phyloP scores from a whole-genome alignment of 495 filamentous ascomycete species.

The Staphylotrichum tortipilum region DNA sequence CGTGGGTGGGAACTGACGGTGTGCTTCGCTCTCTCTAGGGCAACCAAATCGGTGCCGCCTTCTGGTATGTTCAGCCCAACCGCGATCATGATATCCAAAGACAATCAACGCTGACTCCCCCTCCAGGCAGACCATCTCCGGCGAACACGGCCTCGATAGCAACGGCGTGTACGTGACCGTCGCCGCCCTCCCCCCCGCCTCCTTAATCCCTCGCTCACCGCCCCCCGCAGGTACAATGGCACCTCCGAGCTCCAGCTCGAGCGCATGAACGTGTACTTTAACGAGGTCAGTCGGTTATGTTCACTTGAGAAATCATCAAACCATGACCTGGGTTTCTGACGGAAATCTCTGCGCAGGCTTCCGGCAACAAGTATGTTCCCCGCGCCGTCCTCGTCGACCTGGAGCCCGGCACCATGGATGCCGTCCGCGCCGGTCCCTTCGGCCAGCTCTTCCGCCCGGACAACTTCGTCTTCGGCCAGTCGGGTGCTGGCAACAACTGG shows the following conservation, averaged over 20 bases:
- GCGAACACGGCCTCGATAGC: constrained; percentile 97
- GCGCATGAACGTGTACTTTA: constrained; percentile 99
- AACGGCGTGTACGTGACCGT: constrained; percentile 54
- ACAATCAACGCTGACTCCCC: constrained; percentile 11
- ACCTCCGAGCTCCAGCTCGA: constrained; percentile 97
- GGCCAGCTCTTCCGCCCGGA: constrained; percentile 99
- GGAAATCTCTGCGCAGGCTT: constrained; percentile 50
- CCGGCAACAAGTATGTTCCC: constrained; percentile 96
- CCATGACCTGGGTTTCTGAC: not conserved
- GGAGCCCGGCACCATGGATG: constrained; percentile 98
- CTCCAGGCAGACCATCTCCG: constrained; percentile 76
- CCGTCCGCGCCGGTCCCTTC: constrained; percentile 97
- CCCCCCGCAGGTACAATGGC: constrained; percentile 82
- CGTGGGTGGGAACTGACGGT: too few species aligned
- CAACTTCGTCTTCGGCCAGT: constrained; percentile 99
- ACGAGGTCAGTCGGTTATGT: constrained; percentile 61
- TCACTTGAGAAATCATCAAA: too few species aligned
- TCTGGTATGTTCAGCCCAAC: constrained; percentile 53
- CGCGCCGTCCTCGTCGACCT: constrained; percentile 99
- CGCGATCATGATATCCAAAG: not conserved
- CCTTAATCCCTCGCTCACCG: constrained; percentile 20
- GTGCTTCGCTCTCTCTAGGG: constrained; percentile 51
- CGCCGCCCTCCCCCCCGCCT: not conserved
- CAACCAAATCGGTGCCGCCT: constrained; percentile 99
- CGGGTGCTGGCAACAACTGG: constrained; percentile 99